phyloP scores from a whole-genome alignment of 2,329 filamentous ascomycete genomes.

The Tolypocladium paradoxum region DNA sequence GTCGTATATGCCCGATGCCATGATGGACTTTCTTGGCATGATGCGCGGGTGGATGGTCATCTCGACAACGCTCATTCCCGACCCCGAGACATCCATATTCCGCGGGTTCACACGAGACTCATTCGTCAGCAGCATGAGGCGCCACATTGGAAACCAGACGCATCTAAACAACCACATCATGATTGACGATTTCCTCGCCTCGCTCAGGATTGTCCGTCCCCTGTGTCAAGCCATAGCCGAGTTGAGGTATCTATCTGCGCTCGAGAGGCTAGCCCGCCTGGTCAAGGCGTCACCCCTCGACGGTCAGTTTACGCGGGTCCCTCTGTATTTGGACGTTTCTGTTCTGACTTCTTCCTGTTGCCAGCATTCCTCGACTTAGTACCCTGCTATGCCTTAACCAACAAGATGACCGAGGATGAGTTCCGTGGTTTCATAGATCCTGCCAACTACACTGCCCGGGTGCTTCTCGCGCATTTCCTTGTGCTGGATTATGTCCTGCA shows the following conservation, averaged over 20 bases:
- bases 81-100: neutral
- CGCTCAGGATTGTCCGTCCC: too few species aligned
- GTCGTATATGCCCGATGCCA: slow-evolving; percentile 23
- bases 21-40: slow-evolving; percentile 24
- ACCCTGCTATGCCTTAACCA: slow-evolving; percentile 3
- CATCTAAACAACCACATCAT: too few species aligned
- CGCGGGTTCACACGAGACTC: neutral
- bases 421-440: slow-evolving; percentile 1
- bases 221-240: too few species aligned
- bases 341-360: neutral
- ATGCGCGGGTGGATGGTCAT: slow-evolving; percentile 19
- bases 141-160: too few species aligned
- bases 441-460: neutral
- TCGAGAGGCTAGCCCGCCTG: neutral
- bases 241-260: slow-evolving; percentile 1
- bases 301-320: too few species aligned
- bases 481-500: neutral
- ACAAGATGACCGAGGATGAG: slow-evolving; percentile 7
- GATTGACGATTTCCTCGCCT: neutral
- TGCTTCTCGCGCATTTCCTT: slow-evolving; percentile 4
- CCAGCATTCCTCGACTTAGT: slow-evolving; percentile 4
- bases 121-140: neutral
- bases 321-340: too few species aligned
- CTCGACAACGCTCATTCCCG: neutral
- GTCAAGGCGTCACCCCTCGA: neutral